Base-by-base conservation (phyloP, 2,329 filamentous ascomycete genomes). In the Blumeria hordei region DNA sequence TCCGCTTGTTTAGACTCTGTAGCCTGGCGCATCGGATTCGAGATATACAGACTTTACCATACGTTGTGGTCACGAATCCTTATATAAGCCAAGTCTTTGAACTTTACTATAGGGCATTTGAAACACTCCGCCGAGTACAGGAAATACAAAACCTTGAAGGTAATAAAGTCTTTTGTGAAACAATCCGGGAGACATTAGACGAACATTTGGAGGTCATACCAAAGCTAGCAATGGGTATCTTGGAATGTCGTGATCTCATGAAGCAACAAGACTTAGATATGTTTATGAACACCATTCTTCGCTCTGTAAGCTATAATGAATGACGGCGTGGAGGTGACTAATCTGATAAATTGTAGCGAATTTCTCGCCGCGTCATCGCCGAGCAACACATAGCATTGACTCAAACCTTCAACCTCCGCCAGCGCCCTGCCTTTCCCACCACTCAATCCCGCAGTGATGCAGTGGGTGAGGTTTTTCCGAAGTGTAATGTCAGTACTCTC, bases 11-110 rank as follows among this genome's bases (percentile, higher is more conserved):
- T 56, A 47, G 35, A 47, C 18, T 33, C 33, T 28, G 45, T 39
- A 90, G 87, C 61, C 78, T 96, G 61, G 87, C 90, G 16, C 92
- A 98, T 69, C 85, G 92, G 36, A 81, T 98, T 59, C 86, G 93
- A 57, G 90, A 98, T 67, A 96, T 98, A 78, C 92, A 98, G 68
- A 88, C 85, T 59, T 74, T 98, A 43, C 92, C 92, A 16, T 98
- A 94, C 66, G 85, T 92, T 39, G 90, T 96, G 55, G 86, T 96
- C 51, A 88, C 85, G n/a, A 98, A 98, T 64, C 80, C 80, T 6
- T 87, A 98, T 67, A 85, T 98, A 59, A 87, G 85, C 65, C 81
- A 93, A 60, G 92, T 96, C 36, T 98, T 98, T 69, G 87, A 96
- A 66, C 75, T 95, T 6, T 98, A 98, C 72, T 94, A 95, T 69